phyloP scores from a whole-genome alignment of 2,329 filamentous ascomycete genomes.

The Rutstroemia sp. region DNA sequence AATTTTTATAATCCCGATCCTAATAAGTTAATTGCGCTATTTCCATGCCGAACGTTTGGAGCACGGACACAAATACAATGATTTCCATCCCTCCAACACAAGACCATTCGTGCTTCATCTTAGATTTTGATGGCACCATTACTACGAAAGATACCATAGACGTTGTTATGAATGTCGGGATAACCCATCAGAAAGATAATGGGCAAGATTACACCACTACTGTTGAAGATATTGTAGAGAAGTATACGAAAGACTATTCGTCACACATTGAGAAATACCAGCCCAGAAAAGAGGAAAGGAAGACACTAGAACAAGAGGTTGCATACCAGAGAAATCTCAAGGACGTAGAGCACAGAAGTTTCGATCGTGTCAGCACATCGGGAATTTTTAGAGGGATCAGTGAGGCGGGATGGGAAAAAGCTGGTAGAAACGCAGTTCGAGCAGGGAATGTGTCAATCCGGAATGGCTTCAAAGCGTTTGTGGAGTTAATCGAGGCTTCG shows the following conservation, averaged over 20 bases:
- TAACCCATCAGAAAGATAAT: slow-evolving; percentile 9
- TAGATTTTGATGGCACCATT: slow-evolving; percentile 30
- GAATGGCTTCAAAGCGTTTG: slow-evolving; percentile 17
- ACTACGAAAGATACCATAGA: slow-evolving; percentile 26
- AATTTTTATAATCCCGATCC: no score
- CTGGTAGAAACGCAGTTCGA: slow-evolving; percentile 14
- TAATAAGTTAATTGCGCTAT: background rate
- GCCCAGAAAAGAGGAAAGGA: slow-evolving; percentile 14
- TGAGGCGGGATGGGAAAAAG: slow-evolving; percentile 11
- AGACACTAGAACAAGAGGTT: slow-evolving; percentile 16
- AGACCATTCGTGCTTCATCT: slow-evolving; percentile 13
- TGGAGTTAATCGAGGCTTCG: slow-evolving; percentile 5
- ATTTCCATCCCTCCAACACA: background rate
- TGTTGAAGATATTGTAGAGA: slow-evolving; percentile 11
- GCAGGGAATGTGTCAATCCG: slow-evolving; percentile 15
- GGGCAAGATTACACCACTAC: slow-evolving; percentile 6
- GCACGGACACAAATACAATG: background rate
- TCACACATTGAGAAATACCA: slow-evolving; percentile 13
- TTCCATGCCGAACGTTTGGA: background rate
- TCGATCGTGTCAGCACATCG: slow-evolving; percentile 20
- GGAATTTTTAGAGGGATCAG: slow-evolving; percentile 22
- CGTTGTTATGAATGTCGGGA: slow-evolving; percentile 14
- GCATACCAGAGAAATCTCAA: slow-evolving; percentile 15
- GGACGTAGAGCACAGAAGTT: slow-evolving; percentile 22
- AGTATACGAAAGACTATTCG: slow-evolving; percentile 19